Base-by-base conservation (phyloP, 441 rosid genomes). In the Eutrema salsugineum region DNA sequence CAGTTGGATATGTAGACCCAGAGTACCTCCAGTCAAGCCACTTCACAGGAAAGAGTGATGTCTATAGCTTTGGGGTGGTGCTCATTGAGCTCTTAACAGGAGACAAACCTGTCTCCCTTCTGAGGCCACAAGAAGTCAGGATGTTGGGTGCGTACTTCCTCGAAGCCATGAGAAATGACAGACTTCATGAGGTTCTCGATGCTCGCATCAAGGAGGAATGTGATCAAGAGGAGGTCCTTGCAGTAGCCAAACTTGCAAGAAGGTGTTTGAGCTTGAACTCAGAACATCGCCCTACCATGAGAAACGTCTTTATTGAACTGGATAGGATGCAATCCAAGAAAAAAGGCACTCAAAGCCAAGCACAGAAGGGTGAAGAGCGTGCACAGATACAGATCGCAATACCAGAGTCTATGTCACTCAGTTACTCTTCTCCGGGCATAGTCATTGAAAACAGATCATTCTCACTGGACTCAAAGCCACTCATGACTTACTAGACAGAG, bases 1-100 rank as follows among this genome's bases (percentile, higher is more conserved):
- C 88, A 3, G 71, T 80, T 47, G 85, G 85, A 20, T 77, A 85
- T 39, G 55, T 87, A 11, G 91, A 87, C 81, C 88, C 84, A 0
- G 84, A 85, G 66, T 85, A 82, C 66, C 83, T 84, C 70, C 85
- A 69, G 68, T 79, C 83, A 55, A 79, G 68, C 66, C 78, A 79
- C 47, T 87, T 58, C 22, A 67, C 74, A 16, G 78, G 66, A 39
- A 76, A 73, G 46, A 73, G 75, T 40, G 75, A 73, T 3, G 80
- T 77, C 30, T 77, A 71, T 47, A 77, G 80, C 51, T 77, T 71
- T 66, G 80, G 80, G 20, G 76, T 84, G 12, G 77, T 86, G 27
- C 77, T 85, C 1, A 40, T 67, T 3, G 84, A 83, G 71, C 79
- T 85, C 0, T 48, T 83, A 30, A 83, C 83, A 0, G 81, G 83